Conservation (phyloP, 2,329 filamentous ascomycete species). For the Hypoxylon sp. region DNA sequence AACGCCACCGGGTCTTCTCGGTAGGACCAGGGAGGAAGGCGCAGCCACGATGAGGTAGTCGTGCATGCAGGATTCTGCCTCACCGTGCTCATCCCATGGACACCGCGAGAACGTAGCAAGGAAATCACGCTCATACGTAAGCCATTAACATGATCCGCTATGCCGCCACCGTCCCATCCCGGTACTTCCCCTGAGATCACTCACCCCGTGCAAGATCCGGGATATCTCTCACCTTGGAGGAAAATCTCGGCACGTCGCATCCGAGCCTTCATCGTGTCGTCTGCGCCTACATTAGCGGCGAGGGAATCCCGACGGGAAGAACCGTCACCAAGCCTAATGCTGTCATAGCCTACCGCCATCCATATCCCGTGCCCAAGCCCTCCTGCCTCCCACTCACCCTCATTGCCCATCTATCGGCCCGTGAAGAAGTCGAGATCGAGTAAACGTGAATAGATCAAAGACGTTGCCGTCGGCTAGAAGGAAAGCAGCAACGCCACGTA, state of each 20-base stretch:
- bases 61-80: background rate
- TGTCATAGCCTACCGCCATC: constrained; percentile 5
- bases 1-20: constrained; percentile 30
- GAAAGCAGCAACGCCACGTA: constrained; percentile 1
- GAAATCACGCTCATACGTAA: background rate
- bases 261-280: constrained; percentile 14
- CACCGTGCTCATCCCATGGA: background rate
- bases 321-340: background rate
- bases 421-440: background rate
- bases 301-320: constrained; percentile 16
- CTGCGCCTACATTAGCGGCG: background rate
- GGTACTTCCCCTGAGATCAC: constrained; percentile 4
- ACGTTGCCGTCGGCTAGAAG: background rate
- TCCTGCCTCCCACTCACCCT: constrained; percentile 3
- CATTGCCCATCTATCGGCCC: constrained; percentile 18
- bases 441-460: background rate
- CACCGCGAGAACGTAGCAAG: constrained; percentile 13
- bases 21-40: background rate
- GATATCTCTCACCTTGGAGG: background rate
- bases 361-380: background rate
- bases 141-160: constrained; percentile 1
- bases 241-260: constrained; percentile 1
- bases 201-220: background rate
- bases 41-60: background rate
- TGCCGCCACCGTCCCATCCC: background rate